phyloP scores from a whole-genome alignment of 176 grass and related monocot species.

The Oropetium thomaeum region DNA sequence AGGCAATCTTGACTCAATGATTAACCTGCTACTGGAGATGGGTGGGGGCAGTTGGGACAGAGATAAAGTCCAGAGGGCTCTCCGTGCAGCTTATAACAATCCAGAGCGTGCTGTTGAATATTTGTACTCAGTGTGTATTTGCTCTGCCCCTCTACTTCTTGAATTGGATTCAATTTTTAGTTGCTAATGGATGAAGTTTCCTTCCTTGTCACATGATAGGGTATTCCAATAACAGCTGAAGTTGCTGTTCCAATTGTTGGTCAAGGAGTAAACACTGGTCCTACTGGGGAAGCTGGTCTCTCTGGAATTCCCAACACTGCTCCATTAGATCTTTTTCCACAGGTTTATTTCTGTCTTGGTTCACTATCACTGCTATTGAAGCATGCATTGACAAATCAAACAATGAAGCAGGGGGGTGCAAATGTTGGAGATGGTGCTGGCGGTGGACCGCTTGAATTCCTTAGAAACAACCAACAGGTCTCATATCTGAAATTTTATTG shows the following conservation, averaged over 20 bases:
- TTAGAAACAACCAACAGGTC: constrained; percentile 83
- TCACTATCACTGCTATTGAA: constrained; percentile 16
- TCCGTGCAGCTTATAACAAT: constrained; percentile 93
- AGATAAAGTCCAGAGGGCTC: constrained; percentile 70
- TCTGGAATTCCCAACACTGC: constrained; percentile 76
- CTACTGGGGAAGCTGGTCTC: constrained; percentile 30
- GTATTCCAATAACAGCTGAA: constrained; percentile 77
- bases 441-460: constrained; percentile 82
- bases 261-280: constrained; percentile 39
- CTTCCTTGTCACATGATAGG: constrained; percentile 43
- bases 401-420: constrained; percentile 49
- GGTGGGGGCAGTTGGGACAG: constrained; percentile 94
- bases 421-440: constrained; percentile 57
- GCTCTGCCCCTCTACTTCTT: neutral
- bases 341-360: constrained; percentile 43
- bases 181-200: constrained; percentile 20
- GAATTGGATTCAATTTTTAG: constrained; percentile 5
- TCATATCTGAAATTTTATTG: constrained; percentile 17
- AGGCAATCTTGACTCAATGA: constrained; percentile 58
- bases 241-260: constrained; percentile 61
- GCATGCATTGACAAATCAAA: constrained; percentile 27
- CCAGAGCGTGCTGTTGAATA: constrained; percentile 97
- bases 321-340: constrained; percentile 93
- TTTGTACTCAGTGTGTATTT: constrained; percentile 77
- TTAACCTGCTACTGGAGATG: constrained; percentile 94